These are phyloP conservation scores for Massariosphaeria phaeospora DNA, from an alignment of 495 filamentous ascomycete species.

Conservation along the genomic window DNA sequence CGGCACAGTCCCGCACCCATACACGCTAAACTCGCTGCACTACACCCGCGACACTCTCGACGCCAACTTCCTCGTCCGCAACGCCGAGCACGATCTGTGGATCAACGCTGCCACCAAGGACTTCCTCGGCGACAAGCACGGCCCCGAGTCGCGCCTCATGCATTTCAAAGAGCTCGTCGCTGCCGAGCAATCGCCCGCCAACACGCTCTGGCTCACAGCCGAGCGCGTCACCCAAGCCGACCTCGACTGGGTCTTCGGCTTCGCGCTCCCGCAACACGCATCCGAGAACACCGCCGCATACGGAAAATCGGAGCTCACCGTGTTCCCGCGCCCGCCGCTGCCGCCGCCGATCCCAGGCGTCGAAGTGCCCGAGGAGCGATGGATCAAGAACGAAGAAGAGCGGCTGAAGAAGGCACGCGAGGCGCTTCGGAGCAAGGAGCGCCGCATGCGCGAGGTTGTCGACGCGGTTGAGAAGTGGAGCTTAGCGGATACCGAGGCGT, in stretches of 20 bases:
- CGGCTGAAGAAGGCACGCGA: constrained; percentile 39
- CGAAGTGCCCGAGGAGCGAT: constrained; percentile 50
- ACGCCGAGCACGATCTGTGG: constrained; percentile 78
- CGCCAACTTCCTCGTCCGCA: constrained; percentile 64
- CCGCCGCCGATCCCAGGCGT: constrained; percentile 16
- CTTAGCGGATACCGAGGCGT: constrained; percentile 84
- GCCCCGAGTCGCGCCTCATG: constrained; percentile 59
- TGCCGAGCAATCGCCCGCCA: constrained; percentile 51
- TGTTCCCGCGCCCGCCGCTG: constrained; percentile 12
- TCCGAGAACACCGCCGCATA: constrained; percentile 47
- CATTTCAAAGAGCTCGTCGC: constrained; percentile 81
- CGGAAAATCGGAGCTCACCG: constrained; percentile 1
- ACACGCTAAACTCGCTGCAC: constrained; percentile 65
- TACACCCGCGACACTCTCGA: constrained; percentile 51
- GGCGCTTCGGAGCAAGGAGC: constrained; percentile 45
- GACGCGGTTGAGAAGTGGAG: constrained; percentile 85
- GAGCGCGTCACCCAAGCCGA: constrained; percentile 59
- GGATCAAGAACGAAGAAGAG: constrained; percentile 30
- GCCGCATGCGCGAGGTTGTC: constrained; percentile 42
- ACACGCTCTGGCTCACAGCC: constrained; percentile 75
- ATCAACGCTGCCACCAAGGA: constrained; percentile 65
- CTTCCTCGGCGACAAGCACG: constrained; percentile 55
- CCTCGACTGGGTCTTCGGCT: constrained; percentile 86
- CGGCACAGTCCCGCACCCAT: constrained; percentile 84
- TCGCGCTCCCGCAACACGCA: constrained; percentile 59